Conservation (phyloP, 2,329 filamentous ascomycete genomes). For the Emergomyces orientalis region DNA sequence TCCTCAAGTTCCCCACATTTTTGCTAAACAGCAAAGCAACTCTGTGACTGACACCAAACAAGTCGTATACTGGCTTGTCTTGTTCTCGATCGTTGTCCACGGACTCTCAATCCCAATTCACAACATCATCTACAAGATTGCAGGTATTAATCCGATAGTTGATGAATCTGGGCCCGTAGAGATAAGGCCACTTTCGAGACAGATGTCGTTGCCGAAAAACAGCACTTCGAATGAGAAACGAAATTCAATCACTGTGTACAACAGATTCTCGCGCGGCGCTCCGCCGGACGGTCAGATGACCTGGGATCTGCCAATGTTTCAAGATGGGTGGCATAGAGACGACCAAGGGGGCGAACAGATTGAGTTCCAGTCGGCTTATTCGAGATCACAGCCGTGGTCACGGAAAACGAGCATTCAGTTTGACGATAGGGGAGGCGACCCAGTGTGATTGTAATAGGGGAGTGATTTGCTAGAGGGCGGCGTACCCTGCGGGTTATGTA, state of each 20-base stretch:
- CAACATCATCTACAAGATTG: constrained; percentile 25
- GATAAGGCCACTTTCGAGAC: constrained; percentile 14
- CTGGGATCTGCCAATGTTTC: background rate
- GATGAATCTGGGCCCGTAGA: constrained; percentile 27
- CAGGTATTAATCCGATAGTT: constrained; percentile 24
- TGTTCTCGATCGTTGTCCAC: constrained; percentile 34
- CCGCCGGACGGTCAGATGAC: background rate
- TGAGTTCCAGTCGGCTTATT: background rate
- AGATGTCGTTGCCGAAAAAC: constrained; percentile 26
- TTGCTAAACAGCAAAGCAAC: background rate
- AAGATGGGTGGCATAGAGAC: background rate
- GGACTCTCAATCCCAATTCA: constrained; percentile 32
- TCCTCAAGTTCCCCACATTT: background rate
- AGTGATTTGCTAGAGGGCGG: background rate
- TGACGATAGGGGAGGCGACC: background rate
- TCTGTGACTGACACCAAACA: background rate
- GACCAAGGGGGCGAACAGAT: background rate
- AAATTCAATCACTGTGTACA: constrained; percentile 5
- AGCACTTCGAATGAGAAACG: constrained; percentile 10
- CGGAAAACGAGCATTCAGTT: background rate
- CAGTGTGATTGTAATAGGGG: background rate
- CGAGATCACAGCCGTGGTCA: background rate
- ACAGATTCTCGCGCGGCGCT: background rate
- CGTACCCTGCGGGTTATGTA: background rate
- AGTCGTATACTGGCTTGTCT: constrained; percentile 41